These are phyloP conservation scores for Agaricus blazei DNA, from an alignment of 768 basidiomycete genomes.

Conservation along the genomic window DNA sequence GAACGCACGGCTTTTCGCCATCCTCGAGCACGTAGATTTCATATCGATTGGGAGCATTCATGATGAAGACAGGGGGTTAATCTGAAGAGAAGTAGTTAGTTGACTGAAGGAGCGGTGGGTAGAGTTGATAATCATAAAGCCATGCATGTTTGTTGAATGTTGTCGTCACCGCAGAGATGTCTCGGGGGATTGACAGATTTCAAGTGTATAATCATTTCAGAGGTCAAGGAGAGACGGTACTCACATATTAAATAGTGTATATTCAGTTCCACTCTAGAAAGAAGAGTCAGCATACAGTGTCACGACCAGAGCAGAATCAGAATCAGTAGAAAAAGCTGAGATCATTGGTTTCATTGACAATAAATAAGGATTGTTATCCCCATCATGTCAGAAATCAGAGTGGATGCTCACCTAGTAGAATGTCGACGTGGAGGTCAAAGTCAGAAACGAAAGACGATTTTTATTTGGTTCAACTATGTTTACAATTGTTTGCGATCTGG, in stretches of 20 bases:
- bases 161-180: constrained; percentile 6
- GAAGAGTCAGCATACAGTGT: not conserved
- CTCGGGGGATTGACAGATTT: constrained; percentile 12
- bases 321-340: constrained; percentile 45
- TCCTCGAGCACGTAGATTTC: constrained; percentile 91
- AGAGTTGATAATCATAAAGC: not conserved
- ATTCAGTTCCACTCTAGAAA: not conserved
- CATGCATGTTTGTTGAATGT: constrained; percentile 4
- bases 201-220: constrained; percentile 10
- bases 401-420: constrained; percentile 20
- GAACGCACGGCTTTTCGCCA: constrained; percentile 86
- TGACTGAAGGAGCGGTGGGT: constrained; percentile 2
- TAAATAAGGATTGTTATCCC: constrained; percentile 49
- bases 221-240: not conserved
- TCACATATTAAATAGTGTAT: not conserved
- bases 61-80: constrained; percentile 23
- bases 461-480: constrained; percentile 15
- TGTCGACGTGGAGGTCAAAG: constrained; percentile 9
- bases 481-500: constrained; percentile 24
- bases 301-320: not conserved
- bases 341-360: constrained; percentile 67
- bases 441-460: constrained; percentile 11
- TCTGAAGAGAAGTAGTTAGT: constrained; percentile 10
- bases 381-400: constrained; percentile 37
- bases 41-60: constrained; percentile 95